Percentiles rank a stretch among this genome's conserved stretches.
These are phyloP conservation scores for Ophiostoma ulmi DNA, from an alignment of 2,329 filamentous ascomycete genomes.

Conservation along the genomic window DNA sequence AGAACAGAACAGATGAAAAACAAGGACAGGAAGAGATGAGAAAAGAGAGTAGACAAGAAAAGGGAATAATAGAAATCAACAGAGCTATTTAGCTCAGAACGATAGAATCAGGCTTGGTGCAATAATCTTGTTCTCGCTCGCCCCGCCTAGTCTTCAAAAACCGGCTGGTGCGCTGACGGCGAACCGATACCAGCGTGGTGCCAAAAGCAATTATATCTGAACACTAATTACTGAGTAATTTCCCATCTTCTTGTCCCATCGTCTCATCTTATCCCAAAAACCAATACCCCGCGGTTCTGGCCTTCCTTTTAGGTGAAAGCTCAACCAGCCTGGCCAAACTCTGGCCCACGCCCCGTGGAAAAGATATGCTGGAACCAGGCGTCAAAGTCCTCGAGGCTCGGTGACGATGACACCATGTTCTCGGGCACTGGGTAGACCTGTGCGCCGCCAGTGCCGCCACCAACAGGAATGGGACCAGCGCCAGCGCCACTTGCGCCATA, in stretches of 20 bases:
- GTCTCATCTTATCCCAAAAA: background rate
- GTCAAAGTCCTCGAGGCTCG: constrained; percentile 27
- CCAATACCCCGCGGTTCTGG: background rate
- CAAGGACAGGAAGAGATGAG: background rate
- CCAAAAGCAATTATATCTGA: background rate
- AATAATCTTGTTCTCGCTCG: background rate
- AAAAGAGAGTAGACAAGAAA: background rate
- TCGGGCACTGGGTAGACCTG: background rate
- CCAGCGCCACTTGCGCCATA: constrained; percentile 1
- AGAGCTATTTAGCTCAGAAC: background rate
- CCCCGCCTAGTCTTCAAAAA: background rate
- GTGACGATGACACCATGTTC: constrained; percentile 7
- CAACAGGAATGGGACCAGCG: background rate
- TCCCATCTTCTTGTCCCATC: background rate
- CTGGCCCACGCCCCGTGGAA: constrained; percentile 15
- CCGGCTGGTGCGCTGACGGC: background rate
- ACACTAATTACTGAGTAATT: background rate
- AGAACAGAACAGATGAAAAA: background rate
- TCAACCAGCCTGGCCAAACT: constrained; percentile 16
- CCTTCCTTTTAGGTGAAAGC: constrained; percentile 2
- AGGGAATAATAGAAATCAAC: background rate
- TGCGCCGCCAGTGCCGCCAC: background rate
- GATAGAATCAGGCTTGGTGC: background rate
- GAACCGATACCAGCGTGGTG: background rate
- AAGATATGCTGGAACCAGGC: constrained; percentile 28